These are phyloP conservation scores for Naganishia vaughanmartiniae DNA, from an alignment of 768 basidiomycete genomes.

Conservation along the genomic window DNA sequence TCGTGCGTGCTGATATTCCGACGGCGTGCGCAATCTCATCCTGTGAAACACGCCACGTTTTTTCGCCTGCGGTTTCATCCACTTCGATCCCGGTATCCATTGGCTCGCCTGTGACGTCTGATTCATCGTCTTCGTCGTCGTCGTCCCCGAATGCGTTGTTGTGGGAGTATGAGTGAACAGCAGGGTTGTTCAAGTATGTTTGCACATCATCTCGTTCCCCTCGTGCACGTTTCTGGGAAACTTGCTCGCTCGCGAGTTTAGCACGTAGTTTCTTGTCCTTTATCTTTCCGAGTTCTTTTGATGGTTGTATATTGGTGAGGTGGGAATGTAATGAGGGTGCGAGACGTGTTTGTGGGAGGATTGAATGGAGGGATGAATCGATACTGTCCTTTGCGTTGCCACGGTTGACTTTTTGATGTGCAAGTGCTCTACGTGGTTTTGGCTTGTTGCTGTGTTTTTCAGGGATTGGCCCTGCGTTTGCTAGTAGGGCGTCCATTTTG, in stretches of 20 bases:
- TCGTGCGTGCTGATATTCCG: constrained; percentile 44
- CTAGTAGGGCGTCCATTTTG: constrained; percentile 69
- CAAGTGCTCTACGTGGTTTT: constrained; percentile 50
- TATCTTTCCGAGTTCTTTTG: constrained; percentile 58
- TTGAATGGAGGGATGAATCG: constrained; percentile 62
- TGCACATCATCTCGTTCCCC: constrained; percentile 58
- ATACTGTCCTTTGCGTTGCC: constrained; percentile 47
- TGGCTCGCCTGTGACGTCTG: constrained; percentile 2
- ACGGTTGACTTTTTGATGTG: constrained; percentile 44
- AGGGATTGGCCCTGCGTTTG: constrained; percentile 60
- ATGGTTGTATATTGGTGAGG: constrained; percentile 28
- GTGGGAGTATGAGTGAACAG: background rate
- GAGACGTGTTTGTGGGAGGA: constrained; percentile 61
- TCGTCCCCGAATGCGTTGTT: constrained; percentile 19
- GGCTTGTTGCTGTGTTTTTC: constrained; percentile 36
- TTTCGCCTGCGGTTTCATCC: constrained; percentile 71
- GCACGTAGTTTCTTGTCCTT: constrained; percentile 73
- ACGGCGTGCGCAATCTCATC: constrained; percentile 63
- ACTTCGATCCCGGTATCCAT: constrained; percentile 61
- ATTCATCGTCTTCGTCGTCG: constrained; percentile 1
- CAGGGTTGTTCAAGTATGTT: constrained; percentile 44
- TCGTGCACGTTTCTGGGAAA: constrained; percentile 53
- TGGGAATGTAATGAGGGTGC: constrained; percentile 66
- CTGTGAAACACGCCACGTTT: constrained; percentile 85
- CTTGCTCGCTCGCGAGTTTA: constrained; percentile 63